phyloP scores from a whole-genome alignment of 441 rosid species.

The Populus trichocarpa region DNA sequence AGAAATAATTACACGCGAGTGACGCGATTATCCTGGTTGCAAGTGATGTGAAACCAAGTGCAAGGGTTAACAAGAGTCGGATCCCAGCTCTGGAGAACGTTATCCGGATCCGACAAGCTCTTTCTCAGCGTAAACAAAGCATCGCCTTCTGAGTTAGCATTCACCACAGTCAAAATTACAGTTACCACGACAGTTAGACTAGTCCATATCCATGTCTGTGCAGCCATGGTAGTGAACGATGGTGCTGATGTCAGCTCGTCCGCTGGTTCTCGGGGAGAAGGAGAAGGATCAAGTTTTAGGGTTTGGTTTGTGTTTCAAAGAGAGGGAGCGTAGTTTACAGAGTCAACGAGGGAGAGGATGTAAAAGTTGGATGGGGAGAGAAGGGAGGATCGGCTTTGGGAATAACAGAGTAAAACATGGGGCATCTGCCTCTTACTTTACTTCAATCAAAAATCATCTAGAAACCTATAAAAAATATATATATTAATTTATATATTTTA shows the following conservation, averaged over 20 bases:
- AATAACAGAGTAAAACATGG: slow-evolving; percentile 31
- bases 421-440: background rate
- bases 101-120: slow-evolving; percentile 72
- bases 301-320: background rate
- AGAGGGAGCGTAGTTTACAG: background rate
- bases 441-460: background rate
- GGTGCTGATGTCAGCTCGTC: background rate
- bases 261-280: background rate
- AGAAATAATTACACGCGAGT: slow-evolving; percentile 56
- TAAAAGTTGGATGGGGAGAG: background rate
- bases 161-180: slow-evolving; percentile 26
- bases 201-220: slow-evolving; percentile 33
- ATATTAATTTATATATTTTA: background rate
- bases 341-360: background rate
- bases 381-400: slow-evolving; percentile 41
- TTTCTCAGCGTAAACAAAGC: slow-evolving; percentile 67
- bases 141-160: slow-evolving; percentile 80
- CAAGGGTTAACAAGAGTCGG: slow-evolving; percentile 90
- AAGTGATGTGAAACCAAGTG: slow-evolving; percentile 94
- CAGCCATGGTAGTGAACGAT: slow-evolving; percentile 38
- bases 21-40: slow-evolving; percentile 79
- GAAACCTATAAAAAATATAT: background rate
- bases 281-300: slow-evolving; percentile 7
- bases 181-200: slow-evolving; percentile 19
- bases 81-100: slow-evolving; percentile 98